phyloP scores from a whole-genome alignment of 768 basidiomycete genomes.

The Clavulina sp. region DNA sequence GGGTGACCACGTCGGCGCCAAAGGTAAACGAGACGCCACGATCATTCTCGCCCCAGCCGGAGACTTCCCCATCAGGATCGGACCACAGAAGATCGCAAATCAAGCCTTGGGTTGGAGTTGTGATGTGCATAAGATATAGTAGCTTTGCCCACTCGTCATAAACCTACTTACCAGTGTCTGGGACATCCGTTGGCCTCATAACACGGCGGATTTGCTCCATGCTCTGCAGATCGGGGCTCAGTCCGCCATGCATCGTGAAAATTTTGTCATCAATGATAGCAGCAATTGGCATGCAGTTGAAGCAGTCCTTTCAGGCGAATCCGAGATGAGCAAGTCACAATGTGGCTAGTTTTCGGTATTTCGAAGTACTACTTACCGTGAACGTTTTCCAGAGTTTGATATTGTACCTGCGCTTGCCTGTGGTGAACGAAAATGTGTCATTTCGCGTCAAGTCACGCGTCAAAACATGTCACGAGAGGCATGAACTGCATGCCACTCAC shows the following conservation, averaged over 20 bases:
- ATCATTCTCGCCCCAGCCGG: conserved; percentile 99
- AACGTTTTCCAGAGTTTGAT: conserved; percentile 99
- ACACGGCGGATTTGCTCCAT: conserved; percentile 99
- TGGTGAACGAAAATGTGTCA: no score
- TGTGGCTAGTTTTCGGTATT: no score
- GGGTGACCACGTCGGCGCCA: conserved; percentile 92
- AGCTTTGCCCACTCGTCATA: neutral
- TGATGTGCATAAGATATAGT: neutral
- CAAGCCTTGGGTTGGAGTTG: conserved; percentile 30
- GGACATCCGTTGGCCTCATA: conserved; percentile 97
- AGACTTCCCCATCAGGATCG: conserved; percentile 98
- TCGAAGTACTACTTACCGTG: no score
- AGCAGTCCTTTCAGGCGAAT: no score
- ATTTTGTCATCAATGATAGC: conserved; percentile 99
- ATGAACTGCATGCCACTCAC: conserved; percentile 44
- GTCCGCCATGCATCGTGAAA: conserved; percentile 97
- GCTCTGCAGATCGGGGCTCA: conserved; percentile 92
- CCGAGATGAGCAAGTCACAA: no score
- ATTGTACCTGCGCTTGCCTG: conserved; percentile 99
- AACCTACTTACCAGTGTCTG: conserved; percentile 70
- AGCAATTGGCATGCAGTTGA: conserved; percentile 97
- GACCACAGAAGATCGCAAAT: conserved; percentile 97
- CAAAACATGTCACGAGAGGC: no score
- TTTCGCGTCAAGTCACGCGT: no score
- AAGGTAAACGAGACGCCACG: conserved; percentile 98